Base-by-base conservation (phyloP, 306 rosid genomes). In the Cucumis hystrix region DNA sequence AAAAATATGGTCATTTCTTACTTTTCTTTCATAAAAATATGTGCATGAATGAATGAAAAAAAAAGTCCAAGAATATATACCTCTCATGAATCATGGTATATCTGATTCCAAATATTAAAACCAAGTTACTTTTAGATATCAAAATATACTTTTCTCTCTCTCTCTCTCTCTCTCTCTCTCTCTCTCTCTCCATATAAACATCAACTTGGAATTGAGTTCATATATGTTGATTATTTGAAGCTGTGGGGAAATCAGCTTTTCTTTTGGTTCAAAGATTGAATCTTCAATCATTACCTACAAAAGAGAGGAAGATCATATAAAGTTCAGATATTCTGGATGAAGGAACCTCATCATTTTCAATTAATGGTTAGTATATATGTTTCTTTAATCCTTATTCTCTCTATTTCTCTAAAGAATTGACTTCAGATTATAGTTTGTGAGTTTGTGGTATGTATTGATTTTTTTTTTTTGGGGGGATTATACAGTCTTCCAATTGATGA, bases 301-400 rank as follows among this genome's bases (percentile, higher is more conserved):
- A 23, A 47, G 28, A 16, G 16, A 61, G 45, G 11, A 33, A 66
- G 47, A 66, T 47, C 54, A 47, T 51, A 14, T 71, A 33, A 33
- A 33, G 15, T 72, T 28, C 23, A 51, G 45, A 40, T 49, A 51
- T 72, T 28, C 61, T 25, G 15, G 60, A 57, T 71, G 25, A 55
- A 47, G 17, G 54, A 47, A 51, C 8, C 76, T 71, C 76, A 71
- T 25, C 76, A 71, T 71, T 43, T 71, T 71, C 60, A 15, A 71
- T 71, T 51, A 10, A 73, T 51, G 77, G 77, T 73, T 54, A 30
- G 77, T 52, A 52, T 52, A 7, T 55, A 55, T 55, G 10, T 55
- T 17, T 55, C 59, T 49, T 49, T 5, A 12, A 33, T 33, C 37
- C 37, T 12, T 49, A 49, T 12, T 49, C 17, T 15, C 17, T 51